These are phyloP conservation scores for Daldinia grandis DNA, from an alignment of 495 filamentous ascomycete species.

Conservation along the genomic window DNA sequence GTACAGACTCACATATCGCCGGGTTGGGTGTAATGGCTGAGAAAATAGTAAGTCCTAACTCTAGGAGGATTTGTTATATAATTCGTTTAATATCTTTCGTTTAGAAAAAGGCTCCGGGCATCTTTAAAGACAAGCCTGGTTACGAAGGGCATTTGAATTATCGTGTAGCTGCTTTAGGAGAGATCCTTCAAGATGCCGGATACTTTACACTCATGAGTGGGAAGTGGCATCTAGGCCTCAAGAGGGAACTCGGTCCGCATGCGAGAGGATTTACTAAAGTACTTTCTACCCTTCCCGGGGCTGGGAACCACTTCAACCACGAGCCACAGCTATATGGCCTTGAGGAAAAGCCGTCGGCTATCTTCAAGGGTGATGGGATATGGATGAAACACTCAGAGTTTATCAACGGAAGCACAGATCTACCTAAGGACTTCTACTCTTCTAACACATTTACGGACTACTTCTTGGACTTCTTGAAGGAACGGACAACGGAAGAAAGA, in stretches of 20 bases:
- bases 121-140: conserved; percentile 59
- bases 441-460: conserved; percentile 63
- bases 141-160: conserved; percentile 72
- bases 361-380: conserved; percentile 50
- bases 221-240: conserved; percentile 65
- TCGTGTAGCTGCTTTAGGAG: conserved; percentile 65
- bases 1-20: conserved; percentile 61
- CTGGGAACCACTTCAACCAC: conserved; percentile 66
- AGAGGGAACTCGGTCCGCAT: conserved; percentile 47
- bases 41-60: conserved; percentile 40
- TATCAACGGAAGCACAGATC: conserved; percentile 45
- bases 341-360: conserved; percentile 52
- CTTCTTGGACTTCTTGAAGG: conserved; percentile 61
- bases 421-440: conserved; percentile 62
- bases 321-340: conserved; percentile 58
- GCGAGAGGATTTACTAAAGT: conserved; percentile 54
- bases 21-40: conserved; percentile 55
- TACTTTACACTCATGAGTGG: conserved; percentile 70
- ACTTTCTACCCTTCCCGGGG: conserved; percentile 52
- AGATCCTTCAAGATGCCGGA: conserved; percentile 66
- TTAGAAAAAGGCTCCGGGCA: conserved; percentile 44
- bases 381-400: conserved; percentile 35
- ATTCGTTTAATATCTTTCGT: conserved; percentile 13
- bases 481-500: conserved; percentile 58
- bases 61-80: not conserved